Percentiles rank a stretch among this genome's conserved stretches.
Evolutionary conservation across 768 basidiomycete genomes (phyloP).

Genomic region (Russula sp.): DNA sequence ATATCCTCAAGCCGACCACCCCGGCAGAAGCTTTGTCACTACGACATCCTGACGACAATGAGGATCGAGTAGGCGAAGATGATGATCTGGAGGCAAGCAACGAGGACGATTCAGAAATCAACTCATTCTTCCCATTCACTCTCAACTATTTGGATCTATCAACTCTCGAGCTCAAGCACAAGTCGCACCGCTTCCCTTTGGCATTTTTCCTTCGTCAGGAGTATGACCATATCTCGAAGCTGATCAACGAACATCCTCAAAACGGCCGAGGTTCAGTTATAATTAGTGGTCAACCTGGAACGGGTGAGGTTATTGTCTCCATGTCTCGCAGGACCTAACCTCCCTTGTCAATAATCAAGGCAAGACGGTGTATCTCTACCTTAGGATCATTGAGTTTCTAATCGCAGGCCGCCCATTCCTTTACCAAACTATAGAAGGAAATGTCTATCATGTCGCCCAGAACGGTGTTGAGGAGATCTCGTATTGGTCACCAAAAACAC

Average conservation of each 20-base stretch:
- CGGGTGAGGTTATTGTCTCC: background rate
- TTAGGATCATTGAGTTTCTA: background rate
- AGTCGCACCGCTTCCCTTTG: background rate
- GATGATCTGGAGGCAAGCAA: background rate
- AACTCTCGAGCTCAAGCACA: background rate
- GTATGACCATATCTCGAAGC: background rate
- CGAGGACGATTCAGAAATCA: no score
- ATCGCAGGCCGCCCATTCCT: no score
- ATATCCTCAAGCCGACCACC: background rate
- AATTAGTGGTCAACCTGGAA: slow-evolving; percentile 1
- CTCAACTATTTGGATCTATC: background rate
- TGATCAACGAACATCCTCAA: background rate
- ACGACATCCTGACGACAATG: background rate
- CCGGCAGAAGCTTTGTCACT: background rate
- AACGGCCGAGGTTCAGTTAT: background rate
- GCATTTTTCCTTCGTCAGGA: background rate
- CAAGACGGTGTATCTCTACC: background rate
- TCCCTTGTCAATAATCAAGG: background rate
- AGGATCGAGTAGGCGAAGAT: no score
- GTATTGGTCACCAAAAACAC: no score
- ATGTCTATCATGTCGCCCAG: no score
- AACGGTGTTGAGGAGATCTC: no score
- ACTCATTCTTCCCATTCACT: background rate
- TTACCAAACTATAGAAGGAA: no score
- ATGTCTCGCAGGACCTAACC: background rate